phyloP scores from a whole-genome alignment of 2,329 filamentous ascomycete genomes.

The Cadophora sp. region DNA sequence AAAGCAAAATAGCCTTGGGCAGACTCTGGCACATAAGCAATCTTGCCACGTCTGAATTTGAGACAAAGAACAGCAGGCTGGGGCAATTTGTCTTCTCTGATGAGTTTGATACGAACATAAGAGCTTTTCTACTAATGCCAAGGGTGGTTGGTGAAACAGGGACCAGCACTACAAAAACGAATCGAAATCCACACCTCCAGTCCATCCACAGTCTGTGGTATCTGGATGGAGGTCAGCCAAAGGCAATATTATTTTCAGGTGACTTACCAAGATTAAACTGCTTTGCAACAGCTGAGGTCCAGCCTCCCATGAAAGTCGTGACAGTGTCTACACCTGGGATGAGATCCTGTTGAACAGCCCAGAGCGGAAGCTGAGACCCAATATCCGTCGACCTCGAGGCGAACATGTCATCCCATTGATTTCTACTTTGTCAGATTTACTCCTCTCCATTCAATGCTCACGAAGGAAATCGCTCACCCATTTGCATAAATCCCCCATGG shows the following conservation, averaged over 20 bases:
- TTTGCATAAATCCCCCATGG: slow-evolving; percentile 41
- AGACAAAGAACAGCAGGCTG: too few species aligned
- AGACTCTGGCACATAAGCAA: too few species aligned
- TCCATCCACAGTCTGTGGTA: slow-evolving; percentile 37
- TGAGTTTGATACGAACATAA: too few species aligned
- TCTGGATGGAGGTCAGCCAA: neutral
- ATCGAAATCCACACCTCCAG: slow-evolving; percentile 35
- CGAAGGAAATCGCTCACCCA: slow-evolving; percentile 26
- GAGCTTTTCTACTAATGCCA: too few species aligned
- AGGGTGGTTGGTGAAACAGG: too few species aligned
- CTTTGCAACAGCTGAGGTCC: slow-evolving; percentile 37
- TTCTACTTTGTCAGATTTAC: slow-evolving; percentile 23
- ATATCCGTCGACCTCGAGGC: slow-evolving; percentile 33
- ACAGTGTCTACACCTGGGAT: slow-evolving; percentile 34
- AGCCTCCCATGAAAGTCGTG: slow-evolving; percentile 38
- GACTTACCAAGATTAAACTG: slow-evolving; percentile 36
- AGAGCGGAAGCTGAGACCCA: slow-evolving; percentile 37
- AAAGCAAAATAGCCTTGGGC: too few species aligned
- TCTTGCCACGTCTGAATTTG: too few species aligned
- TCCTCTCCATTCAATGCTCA: neutral
- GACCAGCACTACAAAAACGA: slow-evolving; percentile 24
- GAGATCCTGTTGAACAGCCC: slow-evolving; percentile 38
- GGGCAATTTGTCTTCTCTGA: too few species aligned
- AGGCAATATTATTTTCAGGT: neutral
- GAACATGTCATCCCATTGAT: slow-evolving; percentile 40